Conservation (phyloP, 768 basidiomycete species). For the Rhodotorula kratochvilovae region DNA sequence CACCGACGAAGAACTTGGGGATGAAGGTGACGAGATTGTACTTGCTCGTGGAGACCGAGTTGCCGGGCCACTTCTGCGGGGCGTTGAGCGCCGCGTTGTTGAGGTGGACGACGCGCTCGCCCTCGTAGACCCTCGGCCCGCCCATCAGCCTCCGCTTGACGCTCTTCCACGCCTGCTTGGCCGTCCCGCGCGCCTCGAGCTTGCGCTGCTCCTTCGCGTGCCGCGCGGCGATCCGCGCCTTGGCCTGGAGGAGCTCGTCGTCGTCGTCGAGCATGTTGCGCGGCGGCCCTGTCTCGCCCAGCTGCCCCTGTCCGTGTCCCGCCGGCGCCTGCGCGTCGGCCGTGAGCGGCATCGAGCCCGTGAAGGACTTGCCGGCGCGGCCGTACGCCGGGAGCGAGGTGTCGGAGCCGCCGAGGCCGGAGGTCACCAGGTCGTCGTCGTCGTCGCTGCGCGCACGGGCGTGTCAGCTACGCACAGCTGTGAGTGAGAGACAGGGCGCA, state of each 20-base stretch:
- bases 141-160: slow-evolving; percentile 11
- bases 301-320: slow-evolving; percentile 15
- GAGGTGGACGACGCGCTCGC: slow-evolving; percentile 75
- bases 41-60: slow-evolving; percentile 89
- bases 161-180: not conserved
- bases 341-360: slow-evolving; percentile 12
- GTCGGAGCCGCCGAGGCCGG: not conserved
- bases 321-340: slow-evolving; percentile 28
- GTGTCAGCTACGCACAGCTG: not conserved
- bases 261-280: slow-evolving; percentile 36
- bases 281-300: slow-evolving; percentile 1
- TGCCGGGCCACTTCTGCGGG: slow-evolving; percentile 66
- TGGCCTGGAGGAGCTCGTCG: slow-evolving; percentile 34
- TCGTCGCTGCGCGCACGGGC: slow-evolving; percentile 10
- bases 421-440: slow-evolving; percentile 27
- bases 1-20: slow-evolving; percentile 89
- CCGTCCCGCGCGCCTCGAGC: not conserved
- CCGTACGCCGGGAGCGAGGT: not conserved
- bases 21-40: slow-evolving; percentile 82
- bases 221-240: slow-evolving; percentile 26
- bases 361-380: slow-evolving; percentile 8
- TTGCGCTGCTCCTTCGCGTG: slow-evolving; percentile 18
- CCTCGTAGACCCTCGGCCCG: slow-evolving; percentile 47
- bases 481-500: not conserved
- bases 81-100: slow-evolving; percentile 63